Evolutionary conservation across 2,329 filamentous ascomycete genomes (phyloP), one percentile per base, ranked within the genome.

Genomic region (Penicillium psychrosexuale): DNA sequence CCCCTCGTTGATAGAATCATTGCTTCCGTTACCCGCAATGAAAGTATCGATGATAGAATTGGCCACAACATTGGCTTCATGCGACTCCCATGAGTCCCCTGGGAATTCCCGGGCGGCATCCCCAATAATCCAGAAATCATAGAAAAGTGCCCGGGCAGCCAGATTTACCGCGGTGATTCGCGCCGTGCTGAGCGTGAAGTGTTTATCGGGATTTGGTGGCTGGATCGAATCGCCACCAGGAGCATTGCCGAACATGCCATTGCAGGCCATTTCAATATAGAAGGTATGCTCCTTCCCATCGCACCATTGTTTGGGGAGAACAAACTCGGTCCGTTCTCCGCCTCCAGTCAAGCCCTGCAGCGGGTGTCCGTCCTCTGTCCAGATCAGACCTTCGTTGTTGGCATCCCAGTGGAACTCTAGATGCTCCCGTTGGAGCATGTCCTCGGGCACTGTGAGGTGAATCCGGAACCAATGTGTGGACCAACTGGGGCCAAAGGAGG

Each of bases 201-300:
- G 89, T 65, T 82, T 88, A 78, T 97, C 85, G n/a, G 90, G 89
- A 56, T 88, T 81, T 0, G 94, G 94, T 13, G 94, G 91, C 70
- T 96, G 90, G 63, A 97, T 97, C 31, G 82, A 85, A 71, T 95
- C 90, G 27, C 90, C 91, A 19, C 88, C 88, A 0, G 88, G 82
- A 0, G 91, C 88, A 71, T 96, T 96, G 64, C 94, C 94, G 76
- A 97, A 97, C 92, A 97, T 97, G 73, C 88, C 87, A 72, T 99
- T 99, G 77, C 94, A 97, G 19, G 94, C 94, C 90, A 97, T 96
- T 77, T 99, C 94, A 61, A 99, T 87, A 73, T 97, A 99, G 66
- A 99, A 89, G 17, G 82, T 85, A 72, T 97, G 92, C 66, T 91
- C 84, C 70, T 93, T 86, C 50, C 91, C 92, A 71, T 96, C 90